Base-by-base conservation (phyloP, 2,329 filamentous ascomycete species). In the Elsinoe necatrix region DNA sequence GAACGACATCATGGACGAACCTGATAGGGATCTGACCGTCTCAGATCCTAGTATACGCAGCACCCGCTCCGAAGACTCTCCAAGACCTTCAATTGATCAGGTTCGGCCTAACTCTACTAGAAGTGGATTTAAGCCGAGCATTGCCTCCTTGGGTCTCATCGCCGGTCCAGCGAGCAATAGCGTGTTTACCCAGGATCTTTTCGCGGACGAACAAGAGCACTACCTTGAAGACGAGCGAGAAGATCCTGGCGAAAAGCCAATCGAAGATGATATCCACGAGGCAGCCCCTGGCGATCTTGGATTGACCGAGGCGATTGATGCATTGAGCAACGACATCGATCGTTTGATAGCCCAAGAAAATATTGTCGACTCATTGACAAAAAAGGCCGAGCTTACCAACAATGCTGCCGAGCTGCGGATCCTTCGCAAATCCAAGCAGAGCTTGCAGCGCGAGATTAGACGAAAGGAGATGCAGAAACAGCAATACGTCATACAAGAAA, bases 401-500 rank as follows among this genome's bases (percentile, higher is more conserved):
- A 98, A 98, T 67, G 90, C 86, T 12, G 89, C 92, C 1, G 93
- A 98, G 69, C 71, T 98, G 54, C 82, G 93, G 31, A 97, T 98
- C 60, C 71, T 98, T 52, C 84, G 86, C 56, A 98, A 98, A 70
- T 96, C 90, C 0, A 95, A 93, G 69, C 85, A 90, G 29, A 98
- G 93, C 70, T 75, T 98, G 57, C 87, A 95, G 66, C 81, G 93
- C 62, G 93, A 98, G 70, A 90, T 97, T 56, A 82, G 89, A 57
- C 84, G 91, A 31, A 98, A 97, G 68, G 92, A 97, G 71, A 80
- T 98, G 66, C 93, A 98, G 69, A 82, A 91, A 54, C 93, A 95
- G 70, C 95, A 98, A 68, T 98, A 98, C 64, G 89, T 95, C 45
- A 84, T 97, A 6, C 93, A 98, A 71, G 93, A 98, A 71, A 96